These are phyloP conservation scores for Elasticomyces elasticus DNA, from an alignment of 495 filamentous ascomycete species.

Conservation along the genomic window DNA sequence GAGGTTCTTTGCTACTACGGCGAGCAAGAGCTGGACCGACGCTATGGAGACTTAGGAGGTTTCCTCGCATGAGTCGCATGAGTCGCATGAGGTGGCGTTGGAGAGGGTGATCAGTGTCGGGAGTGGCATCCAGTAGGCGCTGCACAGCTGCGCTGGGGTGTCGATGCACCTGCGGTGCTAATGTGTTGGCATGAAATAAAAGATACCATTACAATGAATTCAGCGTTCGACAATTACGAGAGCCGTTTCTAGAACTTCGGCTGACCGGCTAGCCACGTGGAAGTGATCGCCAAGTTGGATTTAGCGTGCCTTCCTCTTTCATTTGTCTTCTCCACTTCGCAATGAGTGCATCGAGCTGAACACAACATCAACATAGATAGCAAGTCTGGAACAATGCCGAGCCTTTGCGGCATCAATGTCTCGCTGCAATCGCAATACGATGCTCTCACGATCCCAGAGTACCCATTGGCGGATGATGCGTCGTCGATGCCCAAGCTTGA, in stretches of 20 bases:
- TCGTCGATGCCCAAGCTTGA: conserved; percentile 8
- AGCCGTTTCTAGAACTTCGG: too few species aligned
- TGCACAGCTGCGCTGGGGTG: not conserved
- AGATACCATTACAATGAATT: conserved; percentile 1
- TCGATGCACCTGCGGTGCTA: not conserved
- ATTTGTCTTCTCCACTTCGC: not conserved
- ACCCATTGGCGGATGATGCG: conserved; percentile 4
- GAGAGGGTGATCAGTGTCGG: not conserved
- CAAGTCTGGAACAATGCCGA: too few species aligned
- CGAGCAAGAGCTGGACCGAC: conserved; percentile 35
- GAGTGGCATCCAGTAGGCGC: not conserved
- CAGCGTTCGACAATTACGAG: too few species aligned
- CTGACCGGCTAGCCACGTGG: too few species aligned
- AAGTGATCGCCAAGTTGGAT: too few species aligned
- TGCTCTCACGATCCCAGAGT: conserved; percentile 20
- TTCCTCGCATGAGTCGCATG: not conserved
- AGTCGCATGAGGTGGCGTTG: not conserved
- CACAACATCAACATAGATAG: conserved; percentile 4
- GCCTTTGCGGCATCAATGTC: conserved; percentile 20
- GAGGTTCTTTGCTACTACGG: conserved; percentile 80
- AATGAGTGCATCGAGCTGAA: not conserved
- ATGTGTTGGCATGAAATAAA: not conserved
- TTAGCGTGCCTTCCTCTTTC: not conserved
- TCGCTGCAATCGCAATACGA: conserved; percentile 23
- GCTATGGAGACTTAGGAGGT: conserved; percentile 6